Percentiles rank a stretch among this genome's conserved stretches.
These are phyloP conservation scores for Phytophthora parvispora DNA, from an alignment of 352 stramenopile species.

Conservation along the genomic window DNA sequence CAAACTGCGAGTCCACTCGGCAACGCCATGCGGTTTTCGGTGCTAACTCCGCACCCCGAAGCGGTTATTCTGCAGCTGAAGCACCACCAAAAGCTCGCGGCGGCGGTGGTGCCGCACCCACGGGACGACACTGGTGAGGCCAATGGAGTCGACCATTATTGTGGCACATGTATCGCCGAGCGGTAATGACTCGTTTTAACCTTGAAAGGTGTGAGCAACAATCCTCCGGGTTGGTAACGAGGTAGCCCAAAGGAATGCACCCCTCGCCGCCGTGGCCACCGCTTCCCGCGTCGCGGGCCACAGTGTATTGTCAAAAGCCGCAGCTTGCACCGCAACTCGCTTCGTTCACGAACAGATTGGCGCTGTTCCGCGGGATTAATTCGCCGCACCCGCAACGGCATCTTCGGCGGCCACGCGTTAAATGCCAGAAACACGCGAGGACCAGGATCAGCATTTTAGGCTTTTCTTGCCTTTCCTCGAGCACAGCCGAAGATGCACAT, in stretches of 20 bases:
- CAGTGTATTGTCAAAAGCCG: constrained; percentile 1
- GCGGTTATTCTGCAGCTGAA: constrained; percentile 3
- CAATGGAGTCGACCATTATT: too few species aligned
- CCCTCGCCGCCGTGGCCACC: not conserved
- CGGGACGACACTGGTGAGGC: not conserved
- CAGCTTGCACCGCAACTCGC: not conserved
- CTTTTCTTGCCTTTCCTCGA: constrained; percentile 22
- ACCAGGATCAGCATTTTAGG: constrained; percentile 14
- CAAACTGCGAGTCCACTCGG: not conserved
- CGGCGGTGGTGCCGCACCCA: not conserved
- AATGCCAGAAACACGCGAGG: constrained; percentile 28
- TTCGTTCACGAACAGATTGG: not conserved
- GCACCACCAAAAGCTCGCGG: constrained; percentile 14
- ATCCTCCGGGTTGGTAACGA: too few species aligned
- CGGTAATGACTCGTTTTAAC: too few species aligned
- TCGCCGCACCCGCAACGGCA: not conserved
- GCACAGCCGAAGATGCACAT: constrained; percentile 39
- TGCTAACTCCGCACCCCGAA: not conserved
- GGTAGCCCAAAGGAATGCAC: too few species aligned
- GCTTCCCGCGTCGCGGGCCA: not conserved
- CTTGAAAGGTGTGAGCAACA: too few species aligned
- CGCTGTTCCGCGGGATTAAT: too few species aligned
- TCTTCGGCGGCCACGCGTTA: constrained; percentile 8
- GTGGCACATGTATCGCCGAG: too few species aligned
- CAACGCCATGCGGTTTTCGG: not conserved